Conservation (phyloP, 2,329 filamentous ascomycete genomes). For the Remersonia thermophila region DNA sequence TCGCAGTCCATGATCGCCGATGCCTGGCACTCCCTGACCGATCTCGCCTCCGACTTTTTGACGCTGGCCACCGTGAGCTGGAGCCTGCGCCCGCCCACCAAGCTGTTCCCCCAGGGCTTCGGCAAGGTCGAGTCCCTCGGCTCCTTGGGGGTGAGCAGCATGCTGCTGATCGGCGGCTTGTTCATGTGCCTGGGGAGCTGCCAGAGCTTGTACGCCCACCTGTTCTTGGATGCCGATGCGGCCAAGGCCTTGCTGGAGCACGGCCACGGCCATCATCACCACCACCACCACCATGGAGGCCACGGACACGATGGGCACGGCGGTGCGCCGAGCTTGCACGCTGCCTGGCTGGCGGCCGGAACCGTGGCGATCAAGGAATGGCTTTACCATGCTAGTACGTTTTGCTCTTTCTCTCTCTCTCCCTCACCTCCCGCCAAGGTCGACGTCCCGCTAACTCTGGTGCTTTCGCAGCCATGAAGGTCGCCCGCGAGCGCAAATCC, state of each 20-base stretch:
- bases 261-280: slow-evolving; percentile 47
- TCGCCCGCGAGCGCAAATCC: slow-evolving; percentile 86
- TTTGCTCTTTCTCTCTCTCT: not conserved
- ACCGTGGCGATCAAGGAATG: slow-evolving; percentile 92
- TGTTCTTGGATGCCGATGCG: slow-evolving; percentile 51
- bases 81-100: slow-evolving; percentile 74
- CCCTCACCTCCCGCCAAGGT: not conserved
- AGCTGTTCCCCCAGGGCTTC: slow-evolving; percentile 79
- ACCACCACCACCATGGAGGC: slow-evolving; percentile 53
- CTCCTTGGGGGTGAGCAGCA: slow-evolving; percentile 81
- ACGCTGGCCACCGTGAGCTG: slow-evolving; percentile 90
- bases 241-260: slow-evolving; percentile 42
- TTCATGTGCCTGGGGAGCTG: slow-evolving; percentile 81
- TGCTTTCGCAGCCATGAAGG: slow-evolving; percentile 89
- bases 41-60: slow-evolving; percentile 87
- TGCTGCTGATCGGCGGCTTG: slow-evolving; percentile 77
- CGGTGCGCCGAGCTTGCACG: slow-evolving; percentile 73
- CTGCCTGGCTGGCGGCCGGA: slow-evolving; percentile 83
- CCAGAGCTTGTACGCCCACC: slow-evolving; percentile 57
- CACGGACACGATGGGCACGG: slow-evolving; percentile 34
- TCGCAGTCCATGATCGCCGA: slow-evolving; percentile 89
- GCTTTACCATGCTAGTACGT: slow-evolving; percentile 89
- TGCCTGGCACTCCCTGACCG: slow-evolving; percentile 88
- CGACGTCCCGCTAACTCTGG: slow-evolving; percentile 15
- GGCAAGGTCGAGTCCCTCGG: slow-evolving; percentile 97